Evolutionary conservation across 345 rosid species (phyloP), one percentile per base, ranked within the genome.

Genomic region (Angophora floribunda): DNA sequence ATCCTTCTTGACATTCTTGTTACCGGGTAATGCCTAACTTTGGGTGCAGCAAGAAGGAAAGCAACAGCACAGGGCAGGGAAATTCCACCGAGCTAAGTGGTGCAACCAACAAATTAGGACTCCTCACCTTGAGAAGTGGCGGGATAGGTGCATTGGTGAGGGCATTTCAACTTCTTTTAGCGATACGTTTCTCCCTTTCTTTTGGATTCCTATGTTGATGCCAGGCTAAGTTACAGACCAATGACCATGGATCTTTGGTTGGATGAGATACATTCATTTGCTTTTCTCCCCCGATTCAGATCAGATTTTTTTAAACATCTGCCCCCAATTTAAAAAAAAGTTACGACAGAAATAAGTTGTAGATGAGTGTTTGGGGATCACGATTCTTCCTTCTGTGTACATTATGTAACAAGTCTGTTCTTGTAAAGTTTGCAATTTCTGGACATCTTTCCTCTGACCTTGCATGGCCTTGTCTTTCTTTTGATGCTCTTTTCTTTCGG

Each of bases 31-130:
- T 19, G 47, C 47, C 13, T 70, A 70, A 75, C 84, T 75, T 41
- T 75, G 59, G 85, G 85, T 93, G 88, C 98, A 96, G 99, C 85
- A 94, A 93, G 93, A 93, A 92, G 90, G 93, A 93, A 22, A 93
- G 91, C 90, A 96, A 94, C 80, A 87, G 79, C 89, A 94, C 97
- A 13, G 93, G 90, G 89, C 88, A 95, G 11, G 89, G 88, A 84
- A 96, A 96, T 90, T 88, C 98, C 15, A 94, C 96, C 22, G 85
- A 82, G 86, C 21, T 87, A 86, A 91, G 94, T 85, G 91, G 91
- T 67, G 91, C 92, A 85, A 45, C 47, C 87, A 41, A 44, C 59
- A 53, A 44, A 52, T 86, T 51, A 86, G 50, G 87, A 57, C 87
- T 75, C 84, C 41, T 41, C 84, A 41, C 84, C 49, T 75, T 49